Evolutionary conservation across 495 filamentous ascomycete species (phyloP).

Genomic region (Trichoderma reesei): DNA sequence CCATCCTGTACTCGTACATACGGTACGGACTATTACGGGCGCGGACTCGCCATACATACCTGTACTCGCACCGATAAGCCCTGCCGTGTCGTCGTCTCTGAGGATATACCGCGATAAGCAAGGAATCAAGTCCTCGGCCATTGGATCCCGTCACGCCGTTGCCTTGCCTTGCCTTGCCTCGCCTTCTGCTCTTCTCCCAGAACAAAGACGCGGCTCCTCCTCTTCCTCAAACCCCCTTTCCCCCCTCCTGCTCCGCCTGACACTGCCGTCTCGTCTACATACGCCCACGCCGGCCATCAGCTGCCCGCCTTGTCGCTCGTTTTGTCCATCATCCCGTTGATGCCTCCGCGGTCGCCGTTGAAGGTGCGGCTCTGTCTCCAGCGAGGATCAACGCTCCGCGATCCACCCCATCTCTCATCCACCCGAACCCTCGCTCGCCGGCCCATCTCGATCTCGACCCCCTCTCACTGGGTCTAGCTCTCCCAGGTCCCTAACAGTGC

Average conservation of each 20-base stretch:
- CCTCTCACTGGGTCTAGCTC: neutral
- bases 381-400: neutral
- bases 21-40: too few species aligned
- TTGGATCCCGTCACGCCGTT: too few species aligned
- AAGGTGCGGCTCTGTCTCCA: neutral
- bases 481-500: neutral
- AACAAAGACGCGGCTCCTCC: too few species aligned
- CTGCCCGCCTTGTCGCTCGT: neutral
- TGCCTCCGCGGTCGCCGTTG: neutral
- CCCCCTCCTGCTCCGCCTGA: neutral
- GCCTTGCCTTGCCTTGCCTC: too few species aligned
- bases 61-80: too few species aligned
- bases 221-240: too few species aligned
- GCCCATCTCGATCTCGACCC: slow-evolving; percentile 6
- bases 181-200: too few species aligned
- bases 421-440: neutral
- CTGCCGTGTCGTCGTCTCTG: too few species aligned
- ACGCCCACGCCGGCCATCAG: neutral
- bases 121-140: too few species aligned
- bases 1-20: too few species aligned
- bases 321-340: neutral
- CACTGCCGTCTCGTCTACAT: neutral
- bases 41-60: too few species aligned
- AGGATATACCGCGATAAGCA: too few species aligned
- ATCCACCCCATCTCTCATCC: neutral